A percentile compares a stretch with the other conserved stretches of the same genome.
Conservation (phyloP, 257 asterid genomes). For the Prunella vulgaris region DNA sequence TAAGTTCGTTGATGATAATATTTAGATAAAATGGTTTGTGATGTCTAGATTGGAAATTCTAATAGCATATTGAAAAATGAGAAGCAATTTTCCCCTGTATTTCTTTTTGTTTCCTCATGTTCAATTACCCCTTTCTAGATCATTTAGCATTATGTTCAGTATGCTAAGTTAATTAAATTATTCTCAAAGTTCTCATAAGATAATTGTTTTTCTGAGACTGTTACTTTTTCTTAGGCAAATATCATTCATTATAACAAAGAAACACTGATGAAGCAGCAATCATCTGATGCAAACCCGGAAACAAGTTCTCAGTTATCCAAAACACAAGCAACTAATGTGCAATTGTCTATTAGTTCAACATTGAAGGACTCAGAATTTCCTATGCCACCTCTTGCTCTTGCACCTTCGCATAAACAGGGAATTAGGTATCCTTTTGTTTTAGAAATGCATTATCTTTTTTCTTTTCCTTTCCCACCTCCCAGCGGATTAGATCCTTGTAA, state of each 20-base stretch:
- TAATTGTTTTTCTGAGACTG: conserved; percentile 14
- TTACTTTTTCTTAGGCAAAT: conserved; percentile 53
- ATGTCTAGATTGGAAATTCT: neutral
- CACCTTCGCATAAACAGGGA: conserved; percentile 58
- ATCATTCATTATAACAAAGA: conserved; percentile 69
- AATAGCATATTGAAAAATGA: neutral
- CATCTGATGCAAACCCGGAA: conserved; percentile 33
- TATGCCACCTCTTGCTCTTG: conserved; percentile 91
- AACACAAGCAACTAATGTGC: conserved; percentile 35
- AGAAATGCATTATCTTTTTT: neutral
- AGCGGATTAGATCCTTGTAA: no score
- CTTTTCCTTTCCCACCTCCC: neutral
- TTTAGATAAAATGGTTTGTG: neutral
- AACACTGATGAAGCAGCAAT: conserved; percentile 46
- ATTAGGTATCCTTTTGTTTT: conserved; percentile 51
- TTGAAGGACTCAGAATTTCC: conserved; percentile 74
- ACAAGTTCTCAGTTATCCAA: conserved; percentile 35
- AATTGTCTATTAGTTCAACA: conserved; percentile 40
- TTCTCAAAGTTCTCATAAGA: neutral
- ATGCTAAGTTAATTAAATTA: neutral
- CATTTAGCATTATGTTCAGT: neutral
- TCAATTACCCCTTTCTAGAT: neutral
- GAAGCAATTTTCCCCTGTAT: neutral
- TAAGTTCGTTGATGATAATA: neutral
- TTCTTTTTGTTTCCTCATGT: neutral